A percentile compares a stretch with the other conserved stretches of the same genome.
Conservation (phyloP, 1,139 yeast species). For the Blastobotrys apis region DNA sequence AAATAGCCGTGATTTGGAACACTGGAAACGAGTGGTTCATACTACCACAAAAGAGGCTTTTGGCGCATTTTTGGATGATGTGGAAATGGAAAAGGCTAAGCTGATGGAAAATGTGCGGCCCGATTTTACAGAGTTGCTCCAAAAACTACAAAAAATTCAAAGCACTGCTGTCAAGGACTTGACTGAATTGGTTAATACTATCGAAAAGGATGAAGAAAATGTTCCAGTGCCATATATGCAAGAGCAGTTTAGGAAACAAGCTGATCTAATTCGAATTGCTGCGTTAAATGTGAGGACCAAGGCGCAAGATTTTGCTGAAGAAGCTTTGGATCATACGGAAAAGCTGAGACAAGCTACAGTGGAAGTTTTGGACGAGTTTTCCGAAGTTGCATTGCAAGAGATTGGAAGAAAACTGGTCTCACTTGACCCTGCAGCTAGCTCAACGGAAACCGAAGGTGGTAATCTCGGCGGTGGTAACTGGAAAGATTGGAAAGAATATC, state of each 20-base stretch:
- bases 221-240: conserved; percentile 25
- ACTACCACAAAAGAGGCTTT: conserved; percentile 32
- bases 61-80: conserved; percentile 32
- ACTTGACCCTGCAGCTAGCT: conserved; percentile 26
- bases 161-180: conserved; percentile 22
- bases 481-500: conserved; percentile 66
- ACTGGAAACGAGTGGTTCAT: conserved; percentile 31
- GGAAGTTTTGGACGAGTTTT: conserved; percentile 40
- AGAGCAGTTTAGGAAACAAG: conserved; percentile 27
- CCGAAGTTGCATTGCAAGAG: conserved; percentile 36
- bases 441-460: conserved; percentile 39
- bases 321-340: conserved; percentile 33
- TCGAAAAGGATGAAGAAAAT: conserved; percentile 19
- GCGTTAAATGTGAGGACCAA: conserved; percentile 34
- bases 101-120: conserved; percentile 25
- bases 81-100: conserved; percentile 29
- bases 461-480: conserved; percentile 42
- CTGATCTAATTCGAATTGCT: conserved; percentile 29
- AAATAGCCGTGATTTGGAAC: conserved; percentile 16
- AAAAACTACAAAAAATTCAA: conserved; percentile 23
- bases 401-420: conserved; percentile 35
- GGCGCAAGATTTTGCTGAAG: conserved; percentile 32
- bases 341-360: conserved; percentile 33
- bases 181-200: conserved; percentile 18
- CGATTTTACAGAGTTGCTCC: conserved; percentile 27